Evolutionary conservation across 1,139 yeast genomes (phyloP).

Genomic region (Scheffersomyces illinoinensis): DNA sequence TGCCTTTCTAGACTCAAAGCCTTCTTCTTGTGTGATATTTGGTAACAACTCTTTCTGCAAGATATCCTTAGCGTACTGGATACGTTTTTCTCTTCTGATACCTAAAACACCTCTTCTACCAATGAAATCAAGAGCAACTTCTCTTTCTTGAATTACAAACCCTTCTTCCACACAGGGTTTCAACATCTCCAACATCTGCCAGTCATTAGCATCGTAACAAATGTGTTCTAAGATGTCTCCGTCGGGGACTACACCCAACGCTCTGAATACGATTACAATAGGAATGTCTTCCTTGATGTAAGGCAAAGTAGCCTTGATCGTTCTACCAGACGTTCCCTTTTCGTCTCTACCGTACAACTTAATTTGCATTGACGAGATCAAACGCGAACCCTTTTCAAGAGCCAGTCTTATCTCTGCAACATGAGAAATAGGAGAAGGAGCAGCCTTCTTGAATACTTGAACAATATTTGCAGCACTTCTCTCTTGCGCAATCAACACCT

Average conservation of each 20-base stretch:
- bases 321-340: slow-evolving; percentile 70
- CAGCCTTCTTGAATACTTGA: slow-evolving; percentile 96
- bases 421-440: slow-evolving; percentile 95
- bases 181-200: slow-evolving; percentile 99
- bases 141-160: slow-evolving; percentile 95
- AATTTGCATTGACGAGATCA: slow-evolving; percentile 91
- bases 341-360: slow-evolving; percentile 86
- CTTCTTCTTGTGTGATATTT: slow-evolving; percentile 96
- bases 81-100: slow-evolving; percentile 96
- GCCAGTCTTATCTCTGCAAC: slow-evolving; percentile 97
- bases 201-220: slow-evolving; percentile 95
- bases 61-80: slow-evolving; percentile 95
- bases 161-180: slow-evolving; percentile 99
- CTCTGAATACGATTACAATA: slow-evolving; percentile 94
- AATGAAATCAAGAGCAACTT: slow-evolving; percentile 94
- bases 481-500: slow-evolving; percentile 97
- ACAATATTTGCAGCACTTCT: slow-evolving; percentile 98
- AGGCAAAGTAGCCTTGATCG: slow-evolving; percentile 94
- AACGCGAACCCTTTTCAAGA: slow-evolving; percentile 92
- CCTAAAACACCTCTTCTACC: slow-evolving; percentile 98
- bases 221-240: slow-evolving; percentile 98
- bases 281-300: slow-evolving; percentile 96
- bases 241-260: slow-evolving; percentile 97
- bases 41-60: slow-evolving; percentile 95
- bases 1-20: slow-evolving; percentile 95